A percentile compares a stretch with the other conserved stretches of the same genome.
phyloP scores from a whole-genome alignment of 176 grass and related monocot species.

The Lolium multiflorum region DNA sequence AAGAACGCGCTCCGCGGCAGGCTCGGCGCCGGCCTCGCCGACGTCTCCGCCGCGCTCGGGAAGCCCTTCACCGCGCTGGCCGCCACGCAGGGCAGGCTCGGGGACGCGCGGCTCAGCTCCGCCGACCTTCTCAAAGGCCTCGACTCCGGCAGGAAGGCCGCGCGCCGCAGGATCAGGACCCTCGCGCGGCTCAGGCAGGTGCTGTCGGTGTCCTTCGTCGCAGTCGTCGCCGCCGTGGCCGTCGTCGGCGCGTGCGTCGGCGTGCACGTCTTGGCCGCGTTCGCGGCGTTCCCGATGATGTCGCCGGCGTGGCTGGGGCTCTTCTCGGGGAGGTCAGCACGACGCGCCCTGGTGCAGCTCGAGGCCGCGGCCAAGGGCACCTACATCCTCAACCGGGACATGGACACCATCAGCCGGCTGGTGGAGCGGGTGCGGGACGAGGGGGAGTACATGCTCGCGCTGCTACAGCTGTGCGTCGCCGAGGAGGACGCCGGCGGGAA shows the following conservation, averaged over 20 bases:
- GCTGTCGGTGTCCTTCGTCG: conserved; percentile 56
- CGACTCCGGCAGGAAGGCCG: conserved; percentile 66
- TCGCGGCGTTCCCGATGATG: conserved; percentile 55
- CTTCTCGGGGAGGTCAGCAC: conserved; percentile 48
- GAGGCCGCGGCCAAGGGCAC: conserved; percentile 81
- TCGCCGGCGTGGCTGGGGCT: conserved; percentile 38
- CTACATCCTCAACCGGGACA: conserved; percentile 85
- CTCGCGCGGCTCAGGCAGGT: conserved; percentile 58
- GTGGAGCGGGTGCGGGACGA: conserved; percentile 80
- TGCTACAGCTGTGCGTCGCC: conserved; percentile 71
- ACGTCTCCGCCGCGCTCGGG: conserved; percentile 53
- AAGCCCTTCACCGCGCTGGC: conserved; percentile 63
- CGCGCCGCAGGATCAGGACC: conserved; percentile 55
- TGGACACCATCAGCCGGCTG: conserved; percentile 94
- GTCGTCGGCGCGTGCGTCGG: conserved; percentile 71
- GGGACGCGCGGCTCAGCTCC: conserved; percentile 56
- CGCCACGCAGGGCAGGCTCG: conserved; percentile 58
- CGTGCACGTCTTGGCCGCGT: conserved; percentile 64
- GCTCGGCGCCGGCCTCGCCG: conserved; percentile 52
- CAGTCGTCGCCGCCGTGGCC: conserved; percentile 42
- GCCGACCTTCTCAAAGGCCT: conserved; percentile 65
- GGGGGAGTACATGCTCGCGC: conserved; percentile 75
- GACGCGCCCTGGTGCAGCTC: conserved; percentile 62
- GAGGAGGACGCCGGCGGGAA: conserved; percentile 50
- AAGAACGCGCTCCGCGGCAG: conserved; percentile 65